Conservation (phyloP, 306 rosid genomes). For the Malus sieversii region DNA sequence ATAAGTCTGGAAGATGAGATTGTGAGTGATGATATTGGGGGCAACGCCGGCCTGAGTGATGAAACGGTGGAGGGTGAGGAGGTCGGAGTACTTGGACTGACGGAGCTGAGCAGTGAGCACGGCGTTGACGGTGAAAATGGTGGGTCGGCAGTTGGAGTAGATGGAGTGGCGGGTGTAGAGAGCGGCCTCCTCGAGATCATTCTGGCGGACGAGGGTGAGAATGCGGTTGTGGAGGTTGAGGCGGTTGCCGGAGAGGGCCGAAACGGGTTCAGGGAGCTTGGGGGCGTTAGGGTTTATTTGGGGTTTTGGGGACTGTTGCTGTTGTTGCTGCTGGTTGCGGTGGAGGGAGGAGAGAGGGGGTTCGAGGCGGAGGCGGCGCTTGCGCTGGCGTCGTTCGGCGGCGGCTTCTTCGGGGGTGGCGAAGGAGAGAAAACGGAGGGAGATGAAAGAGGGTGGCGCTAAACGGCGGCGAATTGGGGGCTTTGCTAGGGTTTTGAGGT, state of each 20-base stretch:
- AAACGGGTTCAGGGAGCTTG: slow-evolving; percentile 71
- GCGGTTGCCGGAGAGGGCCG: slow-evolving; percentile 74
- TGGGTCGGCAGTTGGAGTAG: slow-evolving; percentile 88
- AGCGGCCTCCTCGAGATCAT: slow-evolving; percentile 90
- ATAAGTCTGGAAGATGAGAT: slow-evolving; percentile 81
- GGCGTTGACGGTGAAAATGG: slow-evolving; percentile 81
- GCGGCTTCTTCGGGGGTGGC: slow-evolving; percentile 90
- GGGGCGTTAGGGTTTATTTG: slow-evolving; percentile 74
- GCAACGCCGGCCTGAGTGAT: slow-evolving; percentile 91
- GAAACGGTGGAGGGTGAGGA: slow-evolving; percentile 84
- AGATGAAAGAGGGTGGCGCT: slow-evolving; percentile 22
- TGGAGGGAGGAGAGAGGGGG: slow-evolving; percentile 85
- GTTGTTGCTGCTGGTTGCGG: slow-evolving; percentile 39
- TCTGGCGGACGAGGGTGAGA: slow-evolving; percentile 61
- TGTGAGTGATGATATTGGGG: slow-evolving; percentile 74
- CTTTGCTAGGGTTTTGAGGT: slow-evolving; percentile 38
- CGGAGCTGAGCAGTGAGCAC: slow-evolving; percentile 76
- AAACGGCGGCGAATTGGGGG: slow-evolving; percentile 15
- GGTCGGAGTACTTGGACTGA: slow-evolving; percentile 79
- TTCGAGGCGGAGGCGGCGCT: slow-evolving; percentile 93
- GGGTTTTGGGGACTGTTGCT: slow-evolving; percentile 19
- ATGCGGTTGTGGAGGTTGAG: slow-evolving; percentile 76
- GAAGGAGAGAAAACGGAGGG: slow-evolving; percentile 65
- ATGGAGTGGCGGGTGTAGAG: slow-evolving; percentile 89
- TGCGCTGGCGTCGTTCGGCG: slow-evolving; percentile 93